Conservation (phyloP, 2,329 filamentous ascomycete genomes). For the Shiraia sp. region DNA sequence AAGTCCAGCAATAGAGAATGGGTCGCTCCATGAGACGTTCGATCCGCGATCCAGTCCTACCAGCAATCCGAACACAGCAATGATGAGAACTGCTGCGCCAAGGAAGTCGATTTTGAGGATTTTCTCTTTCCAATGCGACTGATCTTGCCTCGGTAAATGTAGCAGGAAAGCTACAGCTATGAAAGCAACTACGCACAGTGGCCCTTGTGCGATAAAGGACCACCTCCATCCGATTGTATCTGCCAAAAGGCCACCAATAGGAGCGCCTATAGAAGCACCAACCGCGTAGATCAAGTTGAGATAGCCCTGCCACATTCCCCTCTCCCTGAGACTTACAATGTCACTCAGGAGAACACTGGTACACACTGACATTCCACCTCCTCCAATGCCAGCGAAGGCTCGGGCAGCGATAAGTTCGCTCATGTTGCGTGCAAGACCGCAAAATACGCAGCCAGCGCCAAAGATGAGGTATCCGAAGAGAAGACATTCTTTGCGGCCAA, state of each 20-base stretch:
- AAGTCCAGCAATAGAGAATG: slow-evolving; percentile 62
- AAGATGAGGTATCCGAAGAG: slow-evolving; percentile 68
- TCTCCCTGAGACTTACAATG: slow-evolving; percentile 68
- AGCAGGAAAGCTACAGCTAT: slow-evolving; percentile 65
- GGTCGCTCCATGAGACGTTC: slow-evolving; percentile 69
- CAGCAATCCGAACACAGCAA: slow-evolving; percentile 67
- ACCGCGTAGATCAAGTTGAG: slow-evolving; percentile 73
- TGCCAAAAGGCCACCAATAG: slow-evolving; percentile 70
- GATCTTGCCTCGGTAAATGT: slow-evolving; percentile 61
- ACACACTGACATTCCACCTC: slow-evolving; percentile 72
- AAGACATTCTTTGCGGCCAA: slow-evolving; percentile 68
- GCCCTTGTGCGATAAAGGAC: slow-evolving; percentile 73
- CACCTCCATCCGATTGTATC: slow-evolving; percentile 77
- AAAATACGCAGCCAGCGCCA: slow-evolving; percentile 65
- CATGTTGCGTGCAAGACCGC: slow-evolving; percentile 67
- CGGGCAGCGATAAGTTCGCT: slow-evolving; percentile 68
- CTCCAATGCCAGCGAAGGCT: slow-evolving; percentile 66
- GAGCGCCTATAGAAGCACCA: slow-evolving; percentile 71
- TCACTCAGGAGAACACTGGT: slow-evolving; percentile 72
- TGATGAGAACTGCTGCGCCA: slow-evolving; percentile 68
- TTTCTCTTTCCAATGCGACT: slow-evolving; percentile 67
- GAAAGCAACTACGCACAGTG: slow-evolving; percentile 69
- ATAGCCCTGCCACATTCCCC: slow-evolving; percentile 74
- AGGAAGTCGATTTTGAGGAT: slow-evolving; percentile 72
- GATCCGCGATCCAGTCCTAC: slow-evolving; percentile 73